phyloP scores from a whole-genome alignment of 257 asterid genomes.

The Craterostigma plantagineum region DNA sequence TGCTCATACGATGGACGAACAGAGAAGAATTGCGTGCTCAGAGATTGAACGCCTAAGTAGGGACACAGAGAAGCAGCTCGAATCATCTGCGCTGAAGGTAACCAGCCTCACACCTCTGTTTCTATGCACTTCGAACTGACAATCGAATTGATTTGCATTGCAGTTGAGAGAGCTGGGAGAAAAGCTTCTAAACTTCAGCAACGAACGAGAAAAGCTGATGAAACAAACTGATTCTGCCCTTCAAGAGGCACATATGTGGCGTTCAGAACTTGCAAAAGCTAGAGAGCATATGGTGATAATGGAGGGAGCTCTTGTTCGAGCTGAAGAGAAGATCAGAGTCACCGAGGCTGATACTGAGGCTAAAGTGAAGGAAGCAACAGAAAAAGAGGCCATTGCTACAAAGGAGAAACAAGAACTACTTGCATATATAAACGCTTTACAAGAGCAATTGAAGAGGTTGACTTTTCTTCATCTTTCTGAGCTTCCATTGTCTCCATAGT shows the following conservation, averaged over 20 bases:
- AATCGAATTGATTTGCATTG: constrained; percentile 8
- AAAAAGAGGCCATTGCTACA: constrained; percentile 45
- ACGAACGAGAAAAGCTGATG: constrained; percentile 57
- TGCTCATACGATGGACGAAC: constrained; percentile 84
- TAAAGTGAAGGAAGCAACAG: constrained; percentile 58
- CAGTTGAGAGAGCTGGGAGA: constrained; percentile 62
- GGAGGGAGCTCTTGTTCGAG: constrained; percentile 93
- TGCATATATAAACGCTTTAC: constrained; percentile 44
- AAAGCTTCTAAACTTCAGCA: constrained; percentile 30
- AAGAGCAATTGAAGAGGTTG: constrained; percentile 76
- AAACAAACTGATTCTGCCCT: constrained; percentile 61
- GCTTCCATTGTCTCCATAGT: no score
- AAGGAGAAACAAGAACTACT: constrained; percentile 75
- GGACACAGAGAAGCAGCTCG: constrained; percentile 42
- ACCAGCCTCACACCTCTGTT: constrained; percentile 6
- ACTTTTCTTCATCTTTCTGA: not conserved
- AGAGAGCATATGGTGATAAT: constrained; percentile 75
- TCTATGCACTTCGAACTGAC: not conserved
- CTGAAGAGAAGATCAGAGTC: constrained; percentile 80
- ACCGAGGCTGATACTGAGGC: constrained; percentile 73
- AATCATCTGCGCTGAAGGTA: constrained; percentile 49
- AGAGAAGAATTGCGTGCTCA: constrained; percentile 71
- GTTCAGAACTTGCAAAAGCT: constrained; percentile 95
- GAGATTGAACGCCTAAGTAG: constrained; percentile 57
- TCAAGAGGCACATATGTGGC: constrained; percentile 94